Conservation (phyloP, 768 basidiomycete species). For the Mycena crocata region DNA sequence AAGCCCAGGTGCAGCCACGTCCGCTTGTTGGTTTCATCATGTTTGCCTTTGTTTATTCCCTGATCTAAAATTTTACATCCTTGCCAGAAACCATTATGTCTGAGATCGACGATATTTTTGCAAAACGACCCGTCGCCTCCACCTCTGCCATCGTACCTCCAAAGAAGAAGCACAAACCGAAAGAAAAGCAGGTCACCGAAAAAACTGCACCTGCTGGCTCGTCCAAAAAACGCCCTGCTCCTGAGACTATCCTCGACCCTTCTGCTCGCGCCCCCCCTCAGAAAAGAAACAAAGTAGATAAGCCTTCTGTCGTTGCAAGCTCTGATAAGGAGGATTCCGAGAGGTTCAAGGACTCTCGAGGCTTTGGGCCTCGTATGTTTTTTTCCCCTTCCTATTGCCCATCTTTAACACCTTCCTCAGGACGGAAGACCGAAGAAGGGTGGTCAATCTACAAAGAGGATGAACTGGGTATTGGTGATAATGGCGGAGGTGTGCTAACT, state of each 20-base stretch:
- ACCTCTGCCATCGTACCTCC: conserved; percentile 45
- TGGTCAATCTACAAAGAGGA: conserved; percentile 85
- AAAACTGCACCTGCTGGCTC: conserved; percentile 30
- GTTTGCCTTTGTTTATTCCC: too few species aligned
- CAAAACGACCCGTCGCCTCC: conserved; percentile 45
- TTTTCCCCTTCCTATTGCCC: conserved; percentile 15
- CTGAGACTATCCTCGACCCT: conserved; percentile 77
- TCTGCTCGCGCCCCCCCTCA: conserved; percentile 51
- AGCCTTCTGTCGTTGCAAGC: conserved; percentile 5
- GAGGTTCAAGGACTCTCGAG: conserved; percentile 81
- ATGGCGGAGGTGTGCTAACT: conserved; percentile 74
- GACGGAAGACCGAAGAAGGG: conserved; percentile 84
- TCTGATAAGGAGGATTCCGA: conserved; percentile 51
- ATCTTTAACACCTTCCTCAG: conserved; percentile 50
- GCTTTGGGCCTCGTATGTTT: conserved; percentile 73
- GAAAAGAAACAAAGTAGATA: conserved; percentile 54
- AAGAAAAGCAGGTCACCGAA: conserved; percentile 46
- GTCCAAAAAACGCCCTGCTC: conserved; percentile 52
- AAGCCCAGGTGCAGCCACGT: too few species aligned
- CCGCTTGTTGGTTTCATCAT: too few species aligned
- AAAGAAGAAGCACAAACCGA: conserved; percentile 63
- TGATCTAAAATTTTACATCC: neutral
- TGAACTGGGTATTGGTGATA: conserved; percentile 76
- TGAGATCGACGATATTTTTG: conserved; percentile 90
- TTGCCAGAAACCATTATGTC: conserved; percentile 65